Evolutionary conservation across 1,284 basidiomycete genomes (phyloP).

Genomic region (Ceratobasidium sp.): DNA sequence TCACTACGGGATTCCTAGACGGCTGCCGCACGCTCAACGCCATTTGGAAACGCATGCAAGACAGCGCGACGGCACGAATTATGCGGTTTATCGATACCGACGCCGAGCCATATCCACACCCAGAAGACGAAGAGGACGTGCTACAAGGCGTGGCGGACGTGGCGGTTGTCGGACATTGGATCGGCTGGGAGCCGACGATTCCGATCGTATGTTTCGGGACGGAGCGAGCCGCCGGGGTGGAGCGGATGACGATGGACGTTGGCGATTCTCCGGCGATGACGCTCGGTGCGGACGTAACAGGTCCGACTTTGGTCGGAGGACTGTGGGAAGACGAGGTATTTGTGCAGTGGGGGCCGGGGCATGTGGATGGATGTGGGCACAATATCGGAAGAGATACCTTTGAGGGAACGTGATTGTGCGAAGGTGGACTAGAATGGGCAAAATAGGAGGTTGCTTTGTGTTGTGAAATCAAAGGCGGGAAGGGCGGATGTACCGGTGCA

Average conservation of each 20-base stretch:
- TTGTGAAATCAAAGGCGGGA: not conserved
- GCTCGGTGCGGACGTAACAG: not conserved
- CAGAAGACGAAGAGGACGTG: not conserved
- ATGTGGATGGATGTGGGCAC: constrained; percentile 31
- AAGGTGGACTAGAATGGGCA: not conserved
- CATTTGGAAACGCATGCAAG: constrained; percentile 38
- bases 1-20: constrained; percentile 7
- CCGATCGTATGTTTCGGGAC: constrained; percentile 36
- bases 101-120: not conserved
- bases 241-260: not conserved
- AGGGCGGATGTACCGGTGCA: not conserved
- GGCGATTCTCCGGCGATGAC: not conserved
- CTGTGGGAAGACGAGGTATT: constrained; percentile 31
- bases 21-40: constrained; percentile 26
- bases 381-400: constrained; percentile 21
- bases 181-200: constrained; percentile 26
- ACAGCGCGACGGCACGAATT: constrained; percentile 12
- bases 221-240: constrained; percentile 9
- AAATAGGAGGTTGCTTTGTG: constrained; percentile 4
- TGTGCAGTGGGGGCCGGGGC: constrained; percentile 35
- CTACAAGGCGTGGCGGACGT: constrained; percentile 26
- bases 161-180: constrained; percentile 36
- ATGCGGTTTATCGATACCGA: constrained; percentile 34
- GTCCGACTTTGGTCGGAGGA: constrained; percentile 38
- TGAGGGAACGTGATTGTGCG: not conserved